Evolutionary conservation across 2,329 filamentous ascomycete genomes (phyloP).

Genomic region (Ophidiomyces ophidiicola): DNA sequence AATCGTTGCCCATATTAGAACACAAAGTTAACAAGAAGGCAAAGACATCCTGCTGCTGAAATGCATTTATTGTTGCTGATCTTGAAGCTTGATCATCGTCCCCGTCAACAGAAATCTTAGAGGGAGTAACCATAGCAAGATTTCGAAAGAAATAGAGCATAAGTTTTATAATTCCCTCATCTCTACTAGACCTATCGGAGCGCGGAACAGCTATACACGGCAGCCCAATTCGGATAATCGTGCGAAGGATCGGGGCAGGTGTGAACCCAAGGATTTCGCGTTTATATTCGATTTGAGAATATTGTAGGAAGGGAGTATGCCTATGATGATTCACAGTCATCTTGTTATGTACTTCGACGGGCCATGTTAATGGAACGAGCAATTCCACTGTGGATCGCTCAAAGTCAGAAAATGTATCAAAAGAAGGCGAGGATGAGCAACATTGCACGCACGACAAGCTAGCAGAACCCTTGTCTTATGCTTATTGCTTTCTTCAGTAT

Average conservation of each 20-base stretch:
- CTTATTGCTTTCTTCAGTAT: constrained; percentile 57
- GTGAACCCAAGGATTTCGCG: constrained; percentile 75
- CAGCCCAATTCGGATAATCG: constrained; percentile 65
- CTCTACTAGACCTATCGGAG: constrained; percentile 61
- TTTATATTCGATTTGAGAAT: constrained; percentile 84
- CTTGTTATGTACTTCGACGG: constrained; percentile 64
- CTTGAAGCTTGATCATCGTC: constrained; percentile 82
- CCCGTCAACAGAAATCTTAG: constrained; percentile 63
- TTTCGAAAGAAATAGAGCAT: constrained; percentile 83
- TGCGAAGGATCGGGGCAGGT: constrained; percentile 62
- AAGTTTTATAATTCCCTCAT: constrained; percentile 86
- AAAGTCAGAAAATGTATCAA: not conserved
- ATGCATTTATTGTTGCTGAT: constrained; percentile 76
- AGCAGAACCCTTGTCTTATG: constrained; percentile 69
- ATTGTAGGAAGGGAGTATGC: constrained; percentile 77
- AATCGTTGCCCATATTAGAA: constrained; percentile 89
- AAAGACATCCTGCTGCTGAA: constrained; percentile 83
- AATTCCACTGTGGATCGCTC: constrained; percentile 52
- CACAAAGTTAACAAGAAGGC: constrained; percentile 72
- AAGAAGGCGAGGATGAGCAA: not conserved
- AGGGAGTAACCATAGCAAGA: constrained; percentile 67
- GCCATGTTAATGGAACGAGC: constrained; percentile 88
- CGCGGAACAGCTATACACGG: constrained; percentile 72
- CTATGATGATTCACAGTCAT: constrained; percentile 90
- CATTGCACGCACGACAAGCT: constrained; percentile 49